Evolutionary conservation across 1,284 basidiomycete genomes (phyloP).

Genomic region (Pseudozyma tsukubaensis): DNA sequence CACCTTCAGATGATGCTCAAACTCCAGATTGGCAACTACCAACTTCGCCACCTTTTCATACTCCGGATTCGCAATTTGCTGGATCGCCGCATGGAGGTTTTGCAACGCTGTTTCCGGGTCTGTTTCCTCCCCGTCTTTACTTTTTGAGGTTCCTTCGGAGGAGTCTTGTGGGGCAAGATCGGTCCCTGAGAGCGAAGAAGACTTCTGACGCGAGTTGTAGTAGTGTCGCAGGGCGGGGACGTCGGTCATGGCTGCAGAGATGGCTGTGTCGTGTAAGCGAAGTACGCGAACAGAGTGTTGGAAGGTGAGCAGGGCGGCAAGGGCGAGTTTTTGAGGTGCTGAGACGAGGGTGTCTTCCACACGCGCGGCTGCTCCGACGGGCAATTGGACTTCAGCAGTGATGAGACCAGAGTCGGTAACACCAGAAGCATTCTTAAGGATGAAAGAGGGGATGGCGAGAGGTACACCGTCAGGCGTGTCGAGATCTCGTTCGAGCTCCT

Average conservation of each 20-base stretch:
- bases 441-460: not conserved
- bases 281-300: conserved; percentile 34
- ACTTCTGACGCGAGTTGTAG: conserved; percentile 25
- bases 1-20: conserved; percentile 28
- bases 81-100: conserved; percentile 24
- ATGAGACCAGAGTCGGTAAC: not conserved
- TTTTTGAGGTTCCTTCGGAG: not conserved
- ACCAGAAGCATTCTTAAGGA: not conserved
- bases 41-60: conserved; percentile 33
- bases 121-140: not conserved
- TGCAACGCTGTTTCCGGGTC: conserved; percentile 21
- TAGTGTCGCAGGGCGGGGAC: conserved; percentile 41
- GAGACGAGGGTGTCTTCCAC: conserved; percentile 39
- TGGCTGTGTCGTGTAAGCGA: conserved; percentile 24
- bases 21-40: conserved; percentile 39
- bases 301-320: conserved; percentile 40
- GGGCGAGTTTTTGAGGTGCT: conserved; percentile 34
- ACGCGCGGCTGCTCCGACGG: not conserved
- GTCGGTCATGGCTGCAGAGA: conserved; percentile 35
- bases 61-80: conserved; percentile 31
- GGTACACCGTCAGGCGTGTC: not conserved
- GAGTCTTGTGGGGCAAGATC: no score
- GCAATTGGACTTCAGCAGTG: not conserved
- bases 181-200: not conserved
- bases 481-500: not conserved